Conservation (phyloP, 345 rosid genomes). For the Gossypium turneri region DNA sequence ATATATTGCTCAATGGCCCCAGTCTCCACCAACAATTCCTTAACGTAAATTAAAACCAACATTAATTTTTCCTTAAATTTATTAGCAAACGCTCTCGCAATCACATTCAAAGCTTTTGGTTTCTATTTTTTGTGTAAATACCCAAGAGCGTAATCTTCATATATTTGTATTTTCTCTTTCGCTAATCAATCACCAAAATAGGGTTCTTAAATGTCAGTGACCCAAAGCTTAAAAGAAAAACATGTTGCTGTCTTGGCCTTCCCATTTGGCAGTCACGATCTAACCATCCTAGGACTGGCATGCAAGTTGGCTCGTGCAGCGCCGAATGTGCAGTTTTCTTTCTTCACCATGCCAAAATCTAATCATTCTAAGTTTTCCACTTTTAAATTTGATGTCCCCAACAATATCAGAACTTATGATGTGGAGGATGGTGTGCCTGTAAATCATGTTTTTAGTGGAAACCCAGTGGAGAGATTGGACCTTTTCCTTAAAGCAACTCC, state of each 20-base stretch:
- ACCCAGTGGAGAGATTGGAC: conserved; percentile 36
- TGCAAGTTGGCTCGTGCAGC: conserved; percentile 40
- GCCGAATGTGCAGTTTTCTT: conserved; percentile 45
- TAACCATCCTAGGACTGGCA: conserved; percentile 43
- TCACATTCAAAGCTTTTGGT: no score
- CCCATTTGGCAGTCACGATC: conserved; percentile 61
- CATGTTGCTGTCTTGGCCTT: conserved; percentile 52
- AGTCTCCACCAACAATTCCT: no score
- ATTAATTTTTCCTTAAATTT: no score
- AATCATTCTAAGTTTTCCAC: conserved; percentile 27
- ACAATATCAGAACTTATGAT: conserved; percentile 36
- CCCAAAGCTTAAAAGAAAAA: neutral
- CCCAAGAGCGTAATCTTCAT: no score
- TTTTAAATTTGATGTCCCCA: neutral
- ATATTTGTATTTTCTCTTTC: no score
- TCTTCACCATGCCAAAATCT: conserved; percentile 41
- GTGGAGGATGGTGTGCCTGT: conserved; percentile 22
- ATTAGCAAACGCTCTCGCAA: no score
- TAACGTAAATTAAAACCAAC: no score
- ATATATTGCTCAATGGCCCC: no score
- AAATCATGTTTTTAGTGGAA: conserved; percentile 18
- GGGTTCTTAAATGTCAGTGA: neutral
- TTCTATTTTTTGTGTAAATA: no score
- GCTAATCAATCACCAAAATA: neutral
- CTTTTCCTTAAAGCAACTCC: conserved; percentile 42